These are phyloP conservation scores for Cercophora sp. DNA, from an alignment of 495 filamentous ascomycete genomes.

Conservation along the genomic window DNA sequence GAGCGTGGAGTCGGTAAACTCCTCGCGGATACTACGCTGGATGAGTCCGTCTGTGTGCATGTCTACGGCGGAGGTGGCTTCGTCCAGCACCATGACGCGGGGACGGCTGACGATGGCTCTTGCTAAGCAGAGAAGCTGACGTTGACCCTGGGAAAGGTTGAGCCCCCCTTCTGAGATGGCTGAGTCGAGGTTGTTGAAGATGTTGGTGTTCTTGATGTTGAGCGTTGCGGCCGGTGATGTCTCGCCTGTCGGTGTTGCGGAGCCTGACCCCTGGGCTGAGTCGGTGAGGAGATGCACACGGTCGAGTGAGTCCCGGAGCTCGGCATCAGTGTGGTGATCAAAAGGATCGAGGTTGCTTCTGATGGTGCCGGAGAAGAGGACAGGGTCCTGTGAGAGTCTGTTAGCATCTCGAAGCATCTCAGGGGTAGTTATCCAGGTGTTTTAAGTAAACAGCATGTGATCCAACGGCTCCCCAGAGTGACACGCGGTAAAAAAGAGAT, in stretches of 20 bases:
- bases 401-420: not conserved
- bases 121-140: slow-evolving; percentile 83
- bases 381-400: slow-evolving; percentile 54
- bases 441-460: too few relatives aligned
- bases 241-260: slow-evolving; percentile 23
- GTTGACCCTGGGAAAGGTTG: slow-evolving; percentile 82
- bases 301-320: slow-evolving; percentile 69
- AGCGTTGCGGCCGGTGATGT: slow-evolving; percentile 19
- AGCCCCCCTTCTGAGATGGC: slow-evolving; percentile 70
- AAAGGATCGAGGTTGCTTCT: slow-evolving; percentile 81
- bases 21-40: slow-evolving; percentile 74
- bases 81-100: slow-evolving; percentile 84
- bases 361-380: slow-evolving; percentile 82
- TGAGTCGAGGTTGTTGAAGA: slow-evolving; percentile 57
- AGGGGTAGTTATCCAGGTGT: too few relatives aligned
- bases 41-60: slow-evolving; percentile 81
- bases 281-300: slow-evolving; percentile 68
- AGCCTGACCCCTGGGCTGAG: slow-evolving; percentile 24
- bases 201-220: slow-evolving; percentile 53
- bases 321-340: slow-evolving; percentile 63
- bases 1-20: slow-evolving; percentile 72
- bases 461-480: too few relatives aligned
- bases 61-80: slow-evolving; percentile 86
- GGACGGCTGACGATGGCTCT: slow-evolving; percentile 77
- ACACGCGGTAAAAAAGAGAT: too few relatives aligned